These are phyloP conservation scores for Plasmodium sp. DNA, from an alignment of 169 alveolate genomes.

Conservation along the genomic window DNA sequence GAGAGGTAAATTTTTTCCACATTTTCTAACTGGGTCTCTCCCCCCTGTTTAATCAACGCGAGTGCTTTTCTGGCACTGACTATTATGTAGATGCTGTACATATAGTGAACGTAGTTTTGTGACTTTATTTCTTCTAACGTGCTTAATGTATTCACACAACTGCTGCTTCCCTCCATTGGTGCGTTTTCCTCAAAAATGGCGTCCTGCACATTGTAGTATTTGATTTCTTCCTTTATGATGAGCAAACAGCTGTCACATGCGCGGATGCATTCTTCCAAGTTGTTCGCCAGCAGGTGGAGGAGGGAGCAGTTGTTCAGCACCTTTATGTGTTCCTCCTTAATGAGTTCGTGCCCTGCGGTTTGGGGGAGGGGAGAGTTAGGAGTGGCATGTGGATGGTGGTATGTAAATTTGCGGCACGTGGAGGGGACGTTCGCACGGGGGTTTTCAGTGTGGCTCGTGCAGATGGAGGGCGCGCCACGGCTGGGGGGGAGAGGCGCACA, in stretches of 20 bases:
- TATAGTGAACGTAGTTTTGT: conserved; percentile 41
- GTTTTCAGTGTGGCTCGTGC: not conserved
- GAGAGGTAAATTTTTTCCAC: conserved; percentile 8
- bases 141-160: not conserved
- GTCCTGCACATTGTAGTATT: conserved; percentile 23
- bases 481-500: not conserved
- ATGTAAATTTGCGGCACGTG: no score
- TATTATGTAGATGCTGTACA: conserved; percentile 43
- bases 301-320: conserved; percentile 25
- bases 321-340: conserved; percentile 45
- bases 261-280: conserved; percentile 13
- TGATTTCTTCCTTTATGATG: conserved; percentile 45
- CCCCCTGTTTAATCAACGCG: conserved; percentile 24
- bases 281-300: conserved; percentile 29
- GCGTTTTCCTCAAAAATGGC: not conserved
- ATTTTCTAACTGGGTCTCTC: not conserved
- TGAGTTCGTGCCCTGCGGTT: conserved; percentile 12
- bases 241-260: conserved; percentile 43
- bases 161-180: not conserved
- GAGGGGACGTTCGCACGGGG: not conserved
- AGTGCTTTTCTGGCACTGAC: conserved; percentile 35
- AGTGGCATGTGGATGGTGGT: not conserved
- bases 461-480: not conserved
- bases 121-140: conserved; percentile 47
- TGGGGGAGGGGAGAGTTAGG: not conserved